Evolutionary conservation across 371 early-diverging fungal species (phyloP).

Genomic region (Apophysomyces ossiformis): DNA sequence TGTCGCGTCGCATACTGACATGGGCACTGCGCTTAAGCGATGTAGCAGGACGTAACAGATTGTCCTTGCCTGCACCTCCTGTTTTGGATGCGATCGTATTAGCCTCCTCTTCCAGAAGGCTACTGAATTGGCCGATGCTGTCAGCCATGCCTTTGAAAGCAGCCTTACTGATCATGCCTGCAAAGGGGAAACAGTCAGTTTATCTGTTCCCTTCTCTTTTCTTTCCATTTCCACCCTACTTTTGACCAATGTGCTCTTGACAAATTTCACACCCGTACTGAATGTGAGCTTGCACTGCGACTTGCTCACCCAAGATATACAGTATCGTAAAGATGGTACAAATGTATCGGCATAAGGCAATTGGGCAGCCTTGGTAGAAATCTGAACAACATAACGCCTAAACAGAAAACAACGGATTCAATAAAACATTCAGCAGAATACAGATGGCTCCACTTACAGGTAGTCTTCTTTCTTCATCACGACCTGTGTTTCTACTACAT

Average conservation of each 20-base stretch:
- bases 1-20: slow-evolving; percentile 7
- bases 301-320: slow-evolving; percentile 55
- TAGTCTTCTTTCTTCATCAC: slow-evolving; percentile 58
- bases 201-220: not conserved
- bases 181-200: not conserved
- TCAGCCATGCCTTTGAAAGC: slow-evolving; percentile 51
- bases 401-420: slow-evolving; percentile 2
- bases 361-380: slow-evolving; percentile 51
- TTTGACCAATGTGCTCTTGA: slow-evolving; percentile 61
- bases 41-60: not conserved
- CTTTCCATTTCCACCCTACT: slow-evolving; percentile 23
- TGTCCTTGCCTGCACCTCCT: not conserved
- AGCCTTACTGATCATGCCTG: slow-evolving; percentile 48
- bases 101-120: slow-evolving; percentile 35
- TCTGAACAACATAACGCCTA: slow-evolving; percentile 49
- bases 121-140: slow-evolving; percentile 32
- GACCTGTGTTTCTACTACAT: slow-evolving; percentile 58
- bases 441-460: slow-evolving; percentile 27
- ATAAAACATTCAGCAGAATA: no score
- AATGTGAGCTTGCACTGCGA: slow-evolving; percentile 52
- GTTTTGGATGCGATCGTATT: slow-evolving; percentile 1
- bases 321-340: slow-evolving; percentile 59
- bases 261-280: slow-evolving; percentile 58
- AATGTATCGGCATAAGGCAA: slow-evolving; percentile 68
- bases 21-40: slow-evolving; percentile 12